These are phyloP conservation scores for Kodamaea leandrae DNA, from an alignment of 805 yeast genomes.

Conservation along the genomic window DNA sequence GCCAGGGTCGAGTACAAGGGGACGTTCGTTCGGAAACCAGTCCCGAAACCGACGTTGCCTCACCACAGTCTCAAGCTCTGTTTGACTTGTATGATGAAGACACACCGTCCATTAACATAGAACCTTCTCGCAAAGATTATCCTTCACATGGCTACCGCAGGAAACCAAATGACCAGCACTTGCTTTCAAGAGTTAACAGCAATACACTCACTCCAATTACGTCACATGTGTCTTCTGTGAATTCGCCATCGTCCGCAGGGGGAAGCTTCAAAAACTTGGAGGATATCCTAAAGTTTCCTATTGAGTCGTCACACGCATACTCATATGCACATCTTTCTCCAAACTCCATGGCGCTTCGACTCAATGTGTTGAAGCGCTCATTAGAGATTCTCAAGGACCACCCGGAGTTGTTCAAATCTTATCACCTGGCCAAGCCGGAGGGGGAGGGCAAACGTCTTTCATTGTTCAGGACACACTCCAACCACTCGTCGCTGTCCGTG, in stretches of 20 bases:
- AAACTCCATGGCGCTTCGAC: slow-evolving; percentile 70
- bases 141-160: background rate
- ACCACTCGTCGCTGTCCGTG: slow-evolving; percentile 9
- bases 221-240: background rate
- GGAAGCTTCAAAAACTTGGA: slow-evolving; percentile 13
- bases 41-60: background rate
- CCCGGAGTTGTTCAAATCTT: slow-evolving; percentile 46
- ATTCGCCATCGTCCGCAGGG: slow-evolving; percentile 1
- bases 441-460: slow-evolving; percentile 9
- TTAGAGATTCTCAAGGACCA: slow-evolving; percentile 68
- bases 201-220: slow-evolving; percentile 8
- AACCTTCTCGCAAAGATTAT: background rate
- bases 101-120: background rate
- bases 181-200: background rate
- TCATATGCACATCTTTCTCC: slow-evolving; percentile 83
- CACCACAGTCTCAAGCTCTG: slow-evolving; percentile 9
- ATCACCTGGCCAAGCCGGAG: slow-evolving; percentile 12
- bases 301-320: slow-evolving; percentile 79
- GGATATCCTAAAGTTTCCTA: slow-evolving; percentile 62
- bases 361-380: slow-evolving; percentile 73
- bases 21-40: background rate
- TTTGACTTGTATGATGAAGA: slow-evolving; percentile 12
- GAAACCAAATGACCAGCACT: background rate
- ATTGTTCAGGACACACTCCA: slow-evolving; percentile 11
- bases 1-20: slow-evolving; percentile 1